Evolutionary conservation across 306 rosid species (phyloP).

Genomic region (Corylus heterophylla): DNA sequence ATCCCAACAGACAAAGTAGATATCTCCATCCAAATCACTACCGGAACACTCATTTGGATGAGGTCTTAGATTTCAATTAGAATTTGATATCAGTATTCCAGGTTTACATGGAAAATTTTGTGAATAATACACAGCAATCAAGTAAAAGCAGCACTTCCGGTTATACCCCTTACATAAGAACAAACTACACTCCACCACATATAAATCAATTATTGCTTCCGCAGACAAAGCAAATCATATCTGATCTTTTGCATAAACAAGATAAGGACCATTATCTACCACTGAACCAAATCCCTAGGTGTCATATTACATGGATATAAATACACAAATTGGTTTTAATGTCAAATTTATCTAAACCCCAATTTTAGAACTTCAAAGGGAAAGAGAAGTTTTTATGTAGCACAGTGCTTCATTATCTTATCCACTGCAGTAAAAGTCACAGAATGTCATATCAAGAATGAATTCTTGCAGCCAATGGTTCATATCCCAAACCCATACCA

Average conservation of each 20-base stretch:
- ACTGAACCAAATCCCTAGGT: background rate
- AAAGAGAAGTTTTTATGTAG: too few species aligned
- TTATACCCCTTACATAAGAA: background rate
- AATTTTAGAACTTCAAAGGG: too few species aligned
- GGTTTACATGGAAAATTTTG: background rate
- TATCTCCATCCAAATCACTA: slow-evolving; percentile 55
- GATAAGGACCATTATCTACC: background rate
- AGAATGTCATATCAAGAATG: too few species aligned
- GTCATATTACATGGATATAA: too few species aligned
- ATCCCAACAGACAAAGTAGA: slow-evolving; percentile 51
- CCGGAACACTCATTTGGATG: slow-evolving; percentile 61
- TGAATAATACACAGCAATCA: background rate
- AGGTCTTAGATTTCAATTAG: slow-evolving; percentile 31
- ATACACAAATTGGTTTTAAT: background rate
- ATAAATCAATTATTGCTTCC: background rate
- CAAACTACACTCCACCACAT: background rate
- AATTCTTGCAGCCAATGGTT: background rate
- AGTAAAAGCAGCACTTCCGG: background rate
- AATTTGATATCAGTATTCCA: slow-evolving; percentile 3
- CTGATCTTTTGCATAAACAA: background rate
- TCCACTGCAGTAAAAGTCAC: background rate
- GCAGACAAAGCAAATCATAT: background rate
- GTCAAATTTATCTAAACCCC: background rate
- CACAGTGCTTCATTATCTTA: too few species aligned
- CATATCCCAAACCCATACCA: background rate